A percentile compares a stretch with the other conserved stretches of the same genome.
phyloP scores from a whole-genome alignment of 805 yeast genomes.

The Ogataea salicorniae region DNA sequence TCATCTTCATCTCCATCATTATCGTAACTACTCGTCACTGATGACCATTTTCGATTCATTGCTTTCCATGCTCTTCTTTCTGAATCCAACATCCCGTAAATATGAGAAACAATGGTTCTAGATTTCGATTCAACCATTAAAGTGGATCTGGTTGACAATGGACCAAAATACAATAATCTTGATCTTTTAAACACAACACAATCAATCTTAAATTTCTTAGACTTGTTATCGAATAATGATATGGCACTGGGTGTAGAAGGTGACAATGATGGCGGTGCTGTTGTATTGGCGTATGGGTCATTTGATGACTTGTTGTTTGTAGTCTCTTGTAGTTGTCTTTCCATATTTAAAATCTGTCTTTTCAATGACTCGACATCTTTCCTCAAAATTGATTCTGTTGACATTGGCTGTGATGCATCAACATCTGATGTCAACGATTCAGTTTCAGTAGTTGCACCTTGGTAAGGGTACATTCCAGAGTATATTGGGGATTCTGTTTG shows the following conservation, averaged over 20 bases:
- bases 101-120: neutral
- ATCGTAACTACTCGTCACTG: neutral
- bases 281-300: too few species aligned
- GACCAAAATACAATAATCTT: constrained; percentile 10
- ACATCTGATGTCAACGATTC: neutral
- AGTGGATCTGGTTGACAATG: constrained; percentile 9
- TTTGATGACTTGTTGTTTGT: neutral
- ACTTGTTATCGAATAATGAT: constrained; percentile 3
- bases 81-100: neutral
- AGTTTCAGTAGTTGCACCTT: neutral
- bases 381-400: constrained; percentile 4
- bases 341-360: constrained; percentile 7
- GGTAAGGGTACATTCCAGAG: neutral
- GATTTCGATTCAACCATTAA: constrained; percentile 2
- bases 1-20: neutral
- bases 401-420: neutral
- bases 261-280: neutral
- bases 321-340: constrained; percentile 3
- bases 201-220: constrained; percentile 6
- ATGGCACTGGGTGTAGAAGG: neutral
- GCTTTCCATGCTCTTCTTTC: constrained; percentile 16
- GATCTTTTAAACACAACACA: constrained; percentile 10
- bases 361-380: constrained; percentile 10
- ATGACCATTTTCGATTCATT: neutral
- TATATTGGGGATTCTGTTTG: neutral